Evolutionary conservation across 2,329 filamentous ascomycete genomes (phyloP), one percentile per base, ranked within the genome.

Genomic region (Teratosphaeria destructans): DNA sequence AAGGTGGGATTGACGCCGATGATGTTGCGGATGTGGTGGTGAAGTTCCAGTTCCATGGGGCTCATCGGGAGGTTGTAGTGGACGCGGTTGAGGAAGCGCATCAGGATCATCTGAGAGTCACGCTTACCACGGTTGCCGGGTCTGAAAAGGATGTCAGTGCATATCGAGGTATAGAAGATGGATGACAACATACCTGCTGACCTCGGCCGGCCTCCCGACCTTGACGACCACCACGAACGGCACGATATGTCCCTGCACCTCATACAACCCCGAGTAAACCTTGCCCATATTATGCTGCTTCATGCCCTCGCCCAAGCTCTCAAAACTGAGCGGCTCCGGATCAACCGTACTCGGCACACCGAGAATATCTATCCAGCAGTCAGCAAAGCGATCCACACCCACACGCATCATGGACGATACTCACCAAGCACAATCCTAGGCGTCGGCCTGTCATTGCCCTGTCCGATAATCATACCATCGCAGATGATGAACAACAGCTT

Each of bases 221-320:
- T 99, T 99, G 76, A 97, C 92, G 54, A 99, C 81, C 57, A 99
- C 94, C 73, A 99, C 74, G 83, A 96, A 99, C 26, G 94, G 94
- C 54, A 99, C 94, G 66, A 99, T 97, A 72, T 99, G 93, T 64
- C 94, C 94, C 71, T 96, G 90, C 6, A 96, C 92, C 76, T 99
- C 94, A 73, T 99, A 99, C 5, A 99, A 81, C 70, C 94, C 94
- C 23, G 94, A 96, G 77, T 99, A 99, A 65, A 96, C 85, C 76
- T 99, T 99, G 75, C 89, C 94, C 93, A 97, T 97, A 75, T 99
- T 99, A 80, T 97, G 94, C 75, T 97, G 94, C 78, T 95, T 96
- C 77, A 88, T 84, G 72, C 94, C 94, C 76, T 97, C 93, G 61
- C 94, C 94, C 39, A 99, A 83, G 71, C 90, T 93, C 73, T 99